Percentiles rank a stretch among this genome's conserved stretches.
Conservation (phyloP, 495 filamentous ascomycete genomes). For the Acidiella bohemica region DNA sequence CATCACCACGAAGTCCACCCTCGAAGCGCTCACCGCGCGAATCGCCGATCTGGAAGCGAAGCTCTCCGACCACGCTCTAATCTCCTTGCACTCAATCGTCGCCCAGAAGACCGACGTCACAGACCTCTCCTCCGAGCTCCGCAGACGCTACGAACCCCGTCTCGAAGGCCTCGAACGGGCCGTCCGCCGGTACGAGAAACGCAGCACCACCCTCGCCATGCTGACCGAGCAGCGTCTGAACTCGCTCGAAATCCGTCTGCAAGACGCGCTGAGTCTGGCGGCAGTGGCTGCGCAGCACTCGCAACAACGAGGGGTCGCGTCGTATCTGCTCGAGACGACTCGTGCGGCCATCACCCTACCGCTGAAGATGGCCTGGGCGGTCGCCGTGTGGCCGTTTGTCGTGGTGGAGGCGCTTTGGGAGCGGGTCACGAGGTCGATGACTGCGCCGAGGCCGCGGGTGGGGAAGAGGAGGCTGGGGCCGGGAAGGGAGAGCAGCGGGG, state of each 20-base stretch:
- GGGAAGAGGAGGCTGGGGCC: too few relatives aligned
- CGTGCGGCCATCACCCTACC: constrained; percentile 14
- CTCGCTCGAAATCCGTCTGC: constrained; percentile 52
- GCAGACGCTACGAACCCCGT: constrained; percentile 57
- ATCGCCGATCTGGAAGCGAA: constrained; percentile 58
- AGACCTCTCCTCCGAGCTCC: constrained; percentile 45
- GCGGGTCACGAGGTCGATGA: constrained; percentile 3
- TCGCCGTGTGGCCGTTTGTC: constrained; percentile 15
- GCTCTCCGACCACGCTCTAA: constrained; percentile 28
- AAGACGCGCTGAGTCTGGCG: constrained; percentile 66
- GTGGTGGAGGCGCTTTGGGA: constrained; percentile 13
- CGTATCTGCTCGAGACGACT: constrained; percentile 6
- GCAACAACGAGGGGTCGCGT: constrained; percentile 30
- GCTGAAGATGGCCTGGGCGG: constrained; percentile 15
- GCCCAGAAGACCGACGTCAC: constrained; percentile 29
- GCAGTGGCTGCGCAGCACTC: constrained; percentile 45
- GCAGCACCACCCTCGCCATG: constrained; percentile 52
- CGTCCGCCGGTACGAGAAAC: constrained; percentile 88
- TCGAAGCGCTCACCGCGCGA: constrained; percentile 45
- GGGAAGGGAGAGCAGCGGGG: too few relatives aligned
- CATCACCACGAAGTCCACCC: constrained; percentile 17
- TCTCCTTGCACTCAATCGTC: constrained; percentile 16
- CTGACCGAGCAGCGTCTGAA: constrained; percentile 64
- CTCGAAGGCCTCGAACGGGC: constrained; percentile 83
- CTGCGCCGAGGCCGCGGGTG: constrained; percentile 10